Base-by-base conservation (phyloP, 2,329 filamentous ascomycete species). In the Colletotrichum chlorophyti region DNA sequence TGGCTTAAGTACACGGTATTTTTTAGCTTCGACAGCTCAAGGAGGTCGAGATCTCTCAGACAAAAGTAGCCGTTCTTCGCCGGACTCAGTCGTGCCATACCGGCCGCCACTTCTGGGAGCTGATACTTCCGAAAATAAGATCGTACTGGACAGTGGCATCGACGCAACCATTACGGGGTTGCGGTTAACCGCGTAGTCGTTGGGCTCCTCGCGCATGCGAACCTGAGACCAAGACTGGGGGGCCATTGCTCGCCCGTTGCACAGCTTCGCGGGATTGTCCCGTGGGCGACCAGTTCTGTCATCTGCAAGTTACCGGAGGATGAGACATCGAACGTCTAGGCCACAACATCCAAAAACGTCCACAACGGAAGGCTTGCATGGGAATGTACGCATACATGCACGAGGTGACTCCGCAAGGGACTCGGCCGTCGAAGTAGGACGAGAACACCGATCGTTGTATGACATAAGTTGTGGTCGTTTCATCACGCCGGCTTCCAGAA, bases 401-500 rank as follows among this genome's bases (percentile, higher is more conserved):
- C 43, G 34, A 55, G 24, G 29, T 43, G 37, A 49, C 19, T 40
- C 43, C 31, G 31, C 37, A 23, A 14, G 29, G 35, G 26, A 38
- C 37, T 49, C 23, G 24, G 15, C 11, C 37, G 21, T n/a, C 23
- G n/a, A 31, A 11, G 55, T 55, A 49, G 23, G 31, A 59, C 51
- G 38, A 24, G 43, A 11, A 26, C 15, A 24, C 12, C 37, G 26
- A 55, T 55, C 51, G 35, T 17, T 21, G 43, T 59, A 43, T 32
- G 19, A 43, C 51, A n/a, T 34, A 8, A 10, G 31, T 14, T 10
- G 19, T 37, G 19, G 9, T 17, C 43, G 55, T 59, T 55, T 49
- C 55, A 55, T 45, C 43, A 9, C 65, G 65, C 23, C 43, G 63
- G 65, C 46, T 62, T 63, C 58, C 64, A 63, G 60, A 63, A 58